Base-by-base conservation (phyloP, 2,329 filamentous ascomycete species). In the Cytospora leucostoma region DNA sequence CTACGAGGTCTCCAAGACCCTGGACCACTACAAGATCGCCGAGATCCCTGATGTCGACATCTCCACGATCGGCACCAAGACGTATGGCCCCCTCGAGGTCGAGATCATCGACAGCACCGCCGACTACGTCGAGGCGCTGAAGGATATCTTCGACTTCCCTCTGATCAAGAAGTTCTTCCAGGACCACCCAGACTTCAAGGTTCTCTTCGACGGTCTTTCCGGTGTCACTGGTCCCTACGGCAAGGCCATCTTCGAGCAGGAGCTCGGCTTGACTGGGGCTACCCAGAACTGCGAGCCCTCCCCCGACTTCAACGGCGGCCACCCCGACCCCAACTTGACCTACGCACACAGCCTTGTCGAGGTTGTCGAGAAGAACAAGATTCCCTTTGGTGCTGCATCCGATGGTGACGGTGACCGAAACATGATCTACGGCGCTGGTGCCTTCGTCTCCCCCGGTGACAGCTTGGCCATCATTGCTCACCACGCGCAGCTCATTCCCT, bases 341-440 rank as follows among this genome's bases (percentile, higher is more conserved):
- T 99, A 99, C 72, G 95, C 95, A 35, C 92, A 96, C 79, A 94
- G 92, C 60, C 85, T 99, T 50, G 95, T 99, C 65, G 92, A 97
- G 73, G 91, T 88, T 66, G 95, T 99, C 50, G 93, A 99, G 78
- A 91, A 91, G 81, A 88, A 92, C 72, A 86, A 88, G 65, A 93
- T 99, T 68, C 95, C 96, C 74, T 99, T 99, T 72, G 95, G 95
- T 73, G 95, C 95, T 64, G 95, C 95, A 55, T 96, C 92, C 68
- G 95, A 99, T 71, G 95, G 95, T 70, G 95, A 99, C 72, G 95
- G 95, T 72, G 95, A 99, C 82, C 91, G 95, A 71, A 99, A 99
- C 87, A 99, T 99, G 95, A 99, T 99, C 74, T 99, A 99, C 79
- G 95, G 95, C 67, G 93, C 94, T 69, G 94, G 96, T 73, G 88